These are phyloP conservation scores for Trypanosoma congolense DNA, from an alignment of 208 protist genomes.

Conservation along the genomic window DNA sequence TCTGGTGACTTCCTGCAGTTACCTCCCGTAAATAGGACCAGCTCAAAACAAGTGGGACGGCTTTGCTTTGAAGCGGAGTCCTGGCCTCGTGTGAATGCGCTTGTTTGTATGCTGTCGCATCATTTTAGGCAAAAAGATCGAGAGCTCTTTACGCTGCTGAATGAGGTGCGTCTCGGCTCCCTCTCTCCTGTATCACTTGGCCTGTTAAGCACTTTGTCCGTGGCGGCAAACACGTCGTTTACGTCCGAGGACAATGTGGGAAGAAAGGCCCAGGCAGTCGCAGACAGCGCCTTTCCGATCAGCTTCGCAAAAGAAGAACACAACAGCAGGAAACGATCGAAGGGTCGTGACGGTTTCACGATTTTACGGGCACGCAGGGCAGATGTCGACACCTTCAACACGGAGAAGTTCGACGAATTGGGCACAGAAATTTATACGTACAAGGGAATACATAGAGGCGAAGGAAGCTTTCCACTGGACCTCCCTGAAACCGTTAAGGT, in stretches of 20 bases:
- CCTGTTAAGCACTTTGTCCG: slow-evolving; percentile 33
- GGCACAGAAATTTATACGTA: slow-evolving; percentile 43
- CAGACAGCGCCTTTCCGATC: background rate
- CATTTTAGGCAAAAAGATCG: slow-evolving; percentile 65
- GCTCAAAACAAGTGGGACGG: background rate
- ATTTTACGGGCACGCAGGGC: slow-evolving; percentile 51
- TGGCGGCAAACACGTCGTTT: slow-evolving; percentile 26
- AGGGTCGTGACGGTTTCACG: slow-evolving; percentile 58
- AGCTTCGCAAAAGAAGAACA: background rate
- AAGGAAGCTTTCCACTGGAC: slow-evolving; percentile 31
- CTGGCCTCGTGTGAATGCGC: slow-evolving; percentile 58
- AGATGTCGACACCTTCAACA: slow-evolving; percentile 67
- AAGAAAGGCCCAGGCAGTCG: background rate
- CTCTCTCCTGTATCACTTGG: slow-evolving; percentile 31
- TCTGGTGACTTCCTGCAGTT: slow-evolving; percentile 92
- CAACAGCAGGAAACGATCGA: slow-evolving; percentile 1
- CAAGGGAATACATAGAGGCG: slow-evolving; percentile 39
- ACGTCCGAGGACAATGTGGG: slow-evolving; percentile 6
- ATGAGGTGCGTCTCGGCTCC: slow-evolving; percentile 67
- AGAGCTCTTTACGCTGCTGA: slow-evolving; percentile 63
- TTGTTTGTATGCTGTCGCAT: slow-evolving; percentile 52
- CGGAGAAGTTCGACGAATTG: slow-evolving; percentile 48
- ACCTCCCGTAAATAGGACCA: slow-evolving; percentile 50
- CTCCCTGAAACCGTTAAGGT: slow-evolving; percentile 41
- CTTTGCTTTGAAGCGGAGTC: slow-evolving; percentile 78